Conservation (phyloP, 2,329 filamentous ascomycete species). For the Aureobasidium sp. region DNA sequence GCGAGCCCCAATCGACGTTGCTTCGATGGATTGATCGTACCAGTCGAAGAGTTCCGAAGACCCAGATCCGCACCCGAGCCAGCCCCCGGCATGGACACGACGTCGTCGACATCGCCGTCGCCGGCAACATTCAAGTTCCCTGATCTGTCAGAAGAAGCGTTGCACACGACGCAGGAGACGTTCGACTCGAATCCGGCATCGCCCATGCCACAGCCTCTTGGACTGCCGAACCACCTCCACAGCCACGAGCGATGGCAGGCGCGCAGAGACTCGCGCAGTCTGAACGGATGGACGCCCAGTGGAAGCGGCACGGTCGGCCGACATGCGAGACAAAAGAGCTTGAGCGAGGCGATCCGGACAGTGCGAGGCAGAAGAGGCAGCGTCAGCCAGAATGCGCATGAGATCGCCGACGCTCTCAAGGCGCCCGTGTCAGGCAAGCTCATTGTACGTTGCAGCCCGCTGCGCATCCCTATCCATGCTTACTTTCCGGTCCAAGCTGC, state of each 20-base stretch:
- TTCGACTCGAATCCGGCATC: conserved; percentile 26
- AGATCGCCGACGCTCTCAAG: conserved; percentile 83
- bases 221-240: conserved; percentile 29
- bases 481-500: conserved; percentile 48
- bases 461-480: conserved; percentile 21
- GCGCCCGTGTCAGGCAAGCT: conserved; percentile 84
- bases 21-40: conserved; percentile 9
- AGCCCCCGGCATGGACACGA: conserved; percentile 15
- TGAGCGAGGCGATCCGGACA: conserved; percentile 78
- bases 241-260: conserved; percentile 55
- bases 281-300: conserved; percentile 11
- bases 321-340: conserved; percentile 74
- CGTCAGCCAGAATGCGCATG: conserved; percentile 86
- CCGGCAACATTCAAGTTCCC: conserved; percentile 39
- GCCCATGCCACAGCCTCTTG: conserved; percentile 27
- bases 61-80: not conserved
- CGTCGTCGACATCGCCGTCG: conserved; percentile 19
- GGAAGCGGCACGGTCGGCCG: conserved; percentile 36
- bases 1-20: not conserved
- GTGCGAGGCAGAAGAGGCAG: conserved; percentile 76
- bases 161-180: conserved; percentile 30
- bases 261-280: conserved; percentile 35
- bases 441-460: conserved; percentile 54
- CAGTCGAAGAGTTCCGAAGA: not conserved
- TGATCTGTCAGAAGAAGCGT: conserved; percentile 37